A percentile compares a stretch with the other conserved stretches of the same genome.
phyloP scores from a whole-genome alignment of 208 protist species.

The Leishmania major region DNA sequence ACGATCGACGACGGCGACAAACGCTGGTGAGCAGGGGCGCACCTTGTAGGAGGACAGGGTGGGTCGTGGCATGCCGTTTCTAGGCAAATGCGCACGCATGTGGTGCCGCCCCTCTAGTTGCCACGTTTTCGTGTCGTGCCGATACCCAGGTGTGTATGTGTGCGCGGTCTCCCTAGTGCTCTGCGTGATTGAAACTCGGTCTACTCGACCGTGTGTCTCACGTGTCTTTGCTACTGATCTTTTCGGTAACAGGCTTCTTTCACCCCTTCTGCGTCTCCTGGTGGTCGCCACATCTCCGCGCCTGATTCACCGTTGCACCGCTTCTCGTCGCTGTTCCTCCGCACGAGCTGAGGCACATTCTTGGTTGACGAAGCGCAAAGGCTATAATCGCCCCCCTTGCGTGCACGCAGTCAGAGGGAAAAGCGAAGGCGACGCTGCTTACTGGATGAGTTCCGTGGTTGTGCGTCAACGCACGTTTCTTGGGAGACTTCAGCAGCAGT shows the following conservation, averaged over 20 bases:
- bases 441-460: background rate
- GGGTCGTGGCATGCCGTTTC: background rate
- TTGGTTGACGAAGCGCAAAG: background rate
- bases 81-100: background rate
- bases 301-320: background rate
- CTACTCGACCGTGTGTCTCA: background rate
- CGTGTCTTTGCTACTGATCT: background rate
- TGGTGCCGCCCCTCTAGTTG: background rate
- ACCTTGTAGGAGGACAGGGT: background rate
- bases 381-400: background rate
- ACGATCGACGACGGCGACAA: background rate
- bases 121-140: no score
- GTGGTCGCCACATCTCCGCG: background rate
- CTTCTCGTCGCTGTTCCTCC: background rate
- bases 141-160: background rate
- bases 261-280: background rate
- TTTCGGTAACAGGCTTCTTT: background rate
- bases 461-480: background rate
- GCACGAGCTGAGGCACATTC: background rate
- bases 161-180: background rate
- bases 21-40: background rate
- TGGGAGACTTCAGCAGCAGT: background rate
- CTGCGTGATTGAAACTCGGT: background rate
- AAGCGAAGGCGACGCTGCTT: background rate
- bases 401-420: background rate